These are phyloP conservation scores for Hypomyces perniciosus DNA, from an alignment of 2,329 filamentous ascomycete species.

Conservation along the genomic window DNA sequence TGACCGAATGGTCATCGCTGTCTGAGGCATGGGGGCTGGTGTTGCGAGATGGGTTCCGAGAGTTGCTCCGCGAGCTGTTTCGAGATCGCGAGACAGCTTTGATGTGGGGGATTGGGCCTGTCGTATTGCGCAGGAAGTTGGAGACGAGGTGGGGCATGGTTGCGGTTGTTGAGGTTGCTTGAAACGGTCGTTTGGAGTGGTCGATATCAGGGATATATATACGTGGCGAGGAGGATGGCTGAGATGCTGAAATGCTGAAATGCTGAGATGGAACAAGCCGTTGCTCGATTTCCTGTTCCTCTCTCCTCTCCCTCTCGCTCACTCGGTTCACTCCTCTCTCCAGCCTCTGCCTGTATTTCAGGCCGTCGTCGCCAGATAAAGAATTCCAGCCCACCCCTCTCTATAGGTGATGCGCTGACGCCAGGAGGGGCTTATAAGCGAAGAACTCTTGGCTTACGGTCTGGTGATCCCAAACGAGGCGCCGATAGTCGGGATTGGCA, in stretches of 20 bases:
- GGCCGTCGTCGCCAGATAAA: not conserved
- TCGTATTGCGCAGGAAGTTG: conserved; percentile 52
- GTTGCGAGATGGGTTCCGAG: conserved; percentile 24
- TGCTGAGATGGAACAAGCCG: too few relatives aligned
- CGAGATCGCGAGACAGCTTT: conserved; percentile 32
- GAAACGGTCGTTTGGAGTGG: not conserved
- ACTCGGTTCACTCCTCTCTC: too few relatives aligned
- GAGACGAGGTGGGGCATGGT: conserved; percentile 54
- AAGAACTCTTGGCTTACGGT: not conserved
- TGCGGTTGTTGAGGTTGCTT: conserved; percentile 1
- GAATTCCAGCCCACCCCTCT: too few relatives aligned
- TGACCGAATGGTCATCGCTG: conserved; percentile 30
- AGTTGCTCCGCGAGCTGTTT: conserved; percentile 24
- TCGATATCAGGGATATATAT: not conserved
- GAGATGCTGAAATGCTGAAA: not conserved
- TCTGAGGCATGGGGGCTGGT: conserved; percentile 31
- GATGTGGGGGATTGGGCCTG: conserved; percentile 47
- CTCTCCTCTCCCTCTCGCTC: too few relatives aligned
- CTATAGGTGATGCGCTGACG: not conserved
- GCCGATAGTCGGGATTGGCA: not conserved
- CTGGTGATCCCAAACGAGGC: conserved; percentile 6
- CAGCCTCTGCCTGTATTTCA: not conserved
- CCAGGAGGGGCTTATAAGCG: conserved; percentile 3
- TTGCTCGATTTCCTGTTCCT: too few relatives aligned
- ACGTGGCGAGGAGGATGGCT: not conserved